phyloP scores from a whole-genome alignment of 2,329 filamentous ascomycete species.

The Aureobasidium vineae region DNA sequence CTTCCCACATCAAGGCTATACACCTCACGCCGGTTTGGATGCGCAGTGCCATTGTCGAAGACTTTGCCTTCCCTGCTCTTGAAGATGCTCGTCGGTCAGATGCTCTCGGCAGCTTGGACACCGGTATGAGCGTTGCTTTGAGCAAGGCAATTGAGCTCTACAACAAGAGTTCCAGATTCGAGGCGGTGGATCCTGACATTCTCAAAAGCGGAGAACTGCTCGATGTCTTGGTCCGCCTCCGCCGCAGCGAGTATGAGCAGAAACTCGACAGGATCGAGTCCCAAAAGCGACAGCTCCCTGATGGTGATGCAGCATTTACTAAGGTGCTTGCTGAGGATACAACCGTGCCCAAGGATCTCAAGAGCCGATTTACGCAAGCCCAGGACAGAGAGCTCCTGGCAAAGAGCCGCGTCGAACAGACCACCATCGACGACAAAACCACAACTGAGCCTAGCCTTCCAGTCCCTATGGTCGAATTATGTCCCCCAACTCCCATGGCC shows the following conservation, averaged over 20 bases:
- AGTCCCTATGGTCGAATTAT: background rate
- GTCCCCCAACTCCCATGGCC: background rate
- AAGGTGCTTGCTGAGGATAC: background rate
- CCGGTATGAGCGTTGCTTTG: background rate
- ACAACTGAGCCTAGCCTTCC: background rate
- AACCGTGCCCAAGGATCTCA: background rate
- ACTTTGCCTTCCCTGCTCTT: constrained; percentile 11
- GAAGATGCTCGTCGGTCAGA: background rate
- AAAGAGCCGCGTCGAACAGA: background rate
- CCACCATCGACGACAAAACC: background rate
- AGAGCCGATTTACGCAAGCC: background rate
- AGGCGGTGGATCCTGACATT: background rate
- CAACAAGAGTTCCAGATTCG: background rate
- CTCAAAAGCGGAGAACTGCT: background rate
- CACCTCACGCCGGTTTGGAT: background rate
- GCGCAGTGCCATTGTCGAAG: constrained; percentile 6
- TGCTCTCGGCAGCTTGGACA: background rate
- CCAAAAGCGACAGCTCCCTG: background rate
- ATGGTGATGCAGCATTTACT: too few relatives aligned
- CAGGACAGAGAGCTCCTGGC: background rate
- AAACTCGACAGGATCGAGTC: background rate
- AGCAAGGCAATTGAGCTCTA: background rate
- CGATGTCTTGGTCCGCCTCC: background rate
- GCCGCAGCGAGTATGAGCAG: background rate
- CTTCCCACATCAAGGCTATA: background rate